A percentile compares a stretch with the other conserved stretches of the same genome.
Evolutionary conservation across 148 eudicot genomes (phyloP).

Genomic region (Spergularia marina): DNA sequence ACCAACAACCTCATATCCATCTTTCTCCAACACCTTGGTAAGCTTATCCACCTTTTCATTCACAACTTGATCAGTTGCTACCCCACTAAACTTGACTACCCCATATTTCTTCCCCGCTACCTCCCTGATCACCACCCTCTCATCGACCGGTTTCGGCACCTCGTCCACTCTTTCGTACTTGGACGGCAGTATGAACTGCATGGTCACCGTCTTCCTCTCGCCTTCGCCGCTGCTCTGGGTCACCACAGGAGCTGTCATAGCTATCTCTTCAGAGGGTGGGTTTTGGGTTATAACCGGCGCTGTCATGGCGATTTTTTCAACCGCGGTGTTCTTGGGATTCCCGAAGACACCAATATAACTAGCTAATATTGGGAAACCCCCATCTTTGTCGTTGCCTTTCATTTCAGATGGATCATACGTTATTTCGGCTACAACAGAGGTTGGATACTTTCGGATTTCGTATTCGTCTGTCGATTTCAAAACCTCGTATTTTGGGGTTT

Average conservation of each 20-base stretch:
- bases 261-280: constrained; percentile 18
- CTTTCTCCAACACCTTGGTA: constrained; percentile 54
- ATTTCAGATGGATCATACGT: constrained; percentile 56
- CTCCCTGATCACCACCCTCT: constrained; percentile 68
- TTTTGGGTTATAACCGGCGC: constrained; percentile 36
- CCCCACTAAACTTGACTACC: constrained; percentile 70
- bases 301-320: constrained; percentile 56
- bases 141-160: constrained; percentile 80
- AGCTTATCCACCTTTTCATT: constrained; percentile 48
- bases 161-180: constrained; percentile 58
- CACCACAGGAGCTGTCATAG: constrained; percentile 70
- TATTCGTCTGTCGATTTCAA: constrained; percentile 44
- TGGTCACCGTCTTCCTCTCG: constrained; percentile 36
- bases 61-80: constrained; percentile 53
- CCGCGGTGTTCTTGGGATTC: constrained; percentile 50
- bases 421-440: constrained; percentile 54
- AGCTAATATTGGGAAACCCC: constrained; percentile 63
- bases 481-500: constrained; percentile 58
- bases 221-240: constrained; percentile 28
- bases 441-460: constrained; percentile 66
- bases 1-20: constrained; percentile 56
- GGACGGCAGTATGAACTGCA: constrained; percentile 69
- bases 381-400: constrained; percentile 64
- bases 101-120: constrained; percentile 70
- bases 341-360: constrained; percentile 76